These are phyloP conservation scores for Pythium utonaiense DNA, from an alignment of 352 stramenopile species.

Conservation along the genomic window DNA sequence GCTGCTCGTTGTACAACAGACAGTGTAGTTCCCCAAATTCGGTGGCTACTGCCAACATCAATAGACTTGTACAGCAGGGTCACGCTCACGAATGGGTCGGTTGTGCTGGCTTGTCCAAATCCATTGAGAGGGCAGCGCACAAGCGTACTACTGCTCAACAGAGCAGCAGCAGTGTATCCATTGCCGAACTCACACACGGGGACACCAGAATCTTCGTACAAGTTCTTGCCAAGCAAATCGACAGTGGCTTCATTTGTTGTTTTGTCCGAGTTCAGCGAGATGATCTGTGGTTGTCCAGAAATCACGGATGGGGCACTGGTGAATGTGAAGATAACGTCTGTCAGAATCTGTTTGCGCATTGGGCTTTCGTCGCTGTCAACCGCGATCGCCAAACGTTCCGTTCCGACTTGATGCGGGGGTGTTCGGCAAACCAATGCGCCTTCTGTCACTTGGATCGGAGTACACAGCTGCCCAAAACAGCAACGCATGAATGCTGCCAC, in stretches of 20 bases:
- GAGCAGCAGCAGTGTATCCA: background rate
- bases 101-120: background rate
- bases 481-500: constrained; percentile 32
- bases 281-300: background rate
- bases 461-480: constrained; percentile 43
- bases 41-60: background rate
- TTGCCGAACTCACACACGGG: constrained; percentile 12
- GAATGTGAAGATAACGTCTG: constrained; percentile 14
- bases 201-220: background rate
- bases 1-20: background rate
- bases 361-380: background rate
- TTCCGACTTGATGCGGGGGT: background rate
- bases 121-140: constrained; percentile 13
- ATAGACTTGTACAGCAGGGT: background rate
- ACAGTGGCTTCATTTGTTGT: background rate
- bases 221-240: constrained; percentile 2
- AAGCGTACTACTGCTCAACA: background rate
- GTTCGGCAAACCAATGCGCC: background rate
- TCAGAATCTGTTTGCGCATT: background rate
- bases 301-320: background rate
- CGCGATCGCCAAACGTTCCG: background rate
- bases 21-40: background rate
- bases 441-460: constrained; percentile 7
- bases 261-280: background rate
- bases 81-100: background rate